phyloP scores from a whole-genome alignment of 305 asterid genomes.

The Solanum hybrid region DNA sequence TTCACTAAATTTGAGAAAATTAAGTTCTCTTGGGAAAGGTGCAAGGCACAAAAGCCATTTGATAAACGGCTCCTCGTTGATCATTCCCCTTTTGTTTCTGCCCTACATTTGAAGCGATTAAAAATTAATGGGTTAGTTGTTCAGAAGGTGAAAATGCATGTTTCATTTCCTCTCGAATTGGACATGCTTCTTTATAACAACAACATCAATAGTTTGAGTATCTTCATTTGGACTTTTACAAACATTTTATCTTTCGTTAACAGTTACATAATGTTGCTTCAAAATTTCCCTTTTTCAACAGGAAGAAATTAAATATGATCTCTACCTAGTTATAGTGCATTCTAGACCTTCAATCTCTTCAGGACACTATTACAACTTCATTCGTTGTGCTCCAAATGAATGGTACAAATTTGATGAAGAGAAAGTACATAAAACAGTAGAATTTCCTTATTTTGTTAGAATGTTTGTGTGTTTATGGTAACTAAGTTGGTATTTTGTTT shows the following conservation, averaged over 20 bases:
- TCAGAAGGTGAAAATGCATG: conserved; percentile 61
- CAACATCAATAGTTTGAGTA: conserved; percentile 35
- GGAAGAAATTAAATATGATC: conserved; percentile 45
- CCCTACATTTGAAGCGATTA: conserved; percentile 79
- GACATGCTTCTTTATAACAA: conserved; percentile 50
- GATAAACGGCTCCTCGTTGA: conserved; percentile 72
- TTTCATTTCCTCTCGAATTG: conserved; percentile 59
- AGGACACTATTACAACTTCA: conserved; percentile 74
- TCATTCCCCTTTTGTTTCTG: conserved; percentile 49
- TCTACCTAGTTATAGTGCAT: conserved; percentile 72
- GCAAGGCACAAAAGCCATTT: conserved; percentile 51
- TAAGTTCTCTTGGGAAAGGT: conserved; percentile 68
- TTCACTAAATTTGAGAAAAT: conserved; percentile 72
- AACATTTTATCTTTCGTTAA: background rate
- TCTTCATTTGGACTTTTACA: background rate
- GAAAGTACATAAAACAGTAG: conserved; percentile 21
- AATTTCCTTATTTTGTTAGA: background rate
- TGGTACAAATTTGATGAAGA: conserved; percentile 89
- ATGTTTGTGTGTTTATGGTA: background rate
- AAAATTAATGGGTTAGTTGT: conserved; percentile 53
- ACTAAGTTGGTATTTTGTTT: background rate
- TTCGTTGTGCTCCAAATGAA: conserved; percentile 36
- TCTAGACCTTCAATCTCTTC: conserved; percentile 45
- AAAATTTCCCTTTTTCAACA: conserved; percentile 15
- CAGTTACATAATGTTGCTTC: background rate